Base-by-base conservation (phyloP, 371 early-diverging fungal species). In the Choanephora cucurbitarum region DNA sequence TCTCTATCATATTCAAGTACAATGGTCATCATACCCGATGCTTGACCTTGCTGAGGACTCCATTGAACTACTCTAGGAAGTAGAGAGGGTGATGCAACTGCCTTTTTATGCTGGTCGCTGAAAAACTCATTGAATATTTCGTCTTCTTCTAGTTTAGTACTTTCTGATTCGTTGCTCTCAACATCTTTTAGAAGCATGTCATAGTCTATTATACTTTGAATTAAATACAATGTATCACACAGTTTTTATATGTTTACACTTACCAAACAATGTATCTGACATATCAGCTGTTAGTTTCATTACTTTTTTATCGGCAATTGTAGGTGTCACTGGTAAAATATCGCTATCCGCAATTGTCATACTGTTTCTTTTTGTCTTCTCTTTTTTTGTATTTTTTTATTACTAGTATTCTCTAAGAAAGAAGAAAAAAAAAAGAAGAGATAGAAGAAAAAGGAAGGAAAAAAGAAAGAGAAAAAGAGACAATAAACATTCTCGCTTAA, bases 201-300 rank as follows among this genome's bases (percentile, higher is more conserved):
- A 43, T 59, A 59, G 42, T 59, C 59, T 58, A 39, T n/a, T 19
- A 14, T 52, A 28, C 22, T 24, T 50, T 50, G 7, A 15, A 14
- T 33, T 32, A 19, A 31, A 13, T n/a, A n/a, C 2, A 13, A 52
- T n/a, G 18, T 17, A 24, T n/a, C 9, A 14, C 3, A n/a, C 15
- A 34, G 18, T 9, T 19, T 31, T 11, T 7, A 44, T 21, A n/a
- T 21, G 4, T 18, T n/a, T 7, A 7, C 22, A 15, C 7, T 44
- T 58, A 58, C 59, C 59, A 52, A 58, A 58, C 33, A 58, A 47
- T 40, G 52, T 41, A 17, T 58, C 59, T 47, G 59, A 52, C 34
- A 58, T 21, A 13, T 52, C 52, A 21, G 51, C 28, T 9, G 13
- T 14, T 37, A 37, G 2, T 1, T 22, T 41, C 5, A 39, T n/a